Percentiles rank a stretch among this genome's conserved stretches.
These are phyloP conservation scores for Dactylonectria macrodidyma DNA, from an alignment of 2,329 filamentous ascomycete genomes.

Conservation along the genomic window DNA sequence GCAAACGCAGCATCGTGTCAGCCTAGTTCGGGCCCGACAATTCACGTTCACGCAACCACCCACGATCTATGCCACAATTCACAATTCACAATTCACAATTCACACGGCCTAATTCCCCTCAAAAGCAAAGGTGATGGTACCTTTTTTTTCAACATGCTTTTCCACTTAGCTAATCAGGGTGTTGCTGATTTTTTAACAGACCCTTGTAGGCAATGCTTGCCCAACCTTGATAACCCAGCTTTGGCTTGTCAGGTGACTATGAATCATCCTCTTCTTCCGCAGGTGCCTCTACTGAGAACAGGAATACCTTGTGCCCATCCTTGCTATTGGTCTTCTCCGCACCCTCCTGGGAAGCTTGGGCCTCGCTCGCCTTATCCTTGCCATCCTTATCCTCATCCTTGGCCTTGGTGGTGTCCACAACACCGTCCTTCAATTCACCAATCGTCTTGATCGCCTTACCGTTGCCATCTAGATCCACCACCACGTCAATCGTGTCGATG, in stretches of 20 bases:
- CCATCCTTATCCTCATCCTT: slow-evolving; percentile 47
- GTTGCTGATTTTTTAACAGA: not conserved
- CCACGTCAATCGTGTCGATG: slow-evolving; percentile 67
- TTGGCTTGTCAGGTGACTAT: slow-evolving; percentile 1
- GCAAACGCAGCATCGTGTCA: slow-evolving; percentile 21
- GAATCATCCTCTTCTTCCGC: slow-evolving; percentile 33
- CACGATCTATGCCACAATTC: slow-evolving; percentile 10
- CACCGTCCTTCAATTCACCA: slow-evolving; percentile 55
- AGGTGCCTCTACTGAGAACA: slow-evolving; percentile 53
- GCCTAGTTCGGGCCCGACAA: slow-evolving; percentile 14
- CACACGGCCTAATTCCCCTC: no score
- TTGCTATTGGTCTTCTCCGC: slow-evolving; percentile 35
- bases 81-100: not conserved
- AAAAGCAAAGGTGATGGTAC: not conserved
- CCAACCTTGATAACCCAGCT: not conserved
- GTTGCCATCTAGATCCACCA: slow-evolving; percentile 68
- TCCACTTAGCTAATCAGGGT: no score
- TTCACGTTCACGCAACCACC: slow-evolving; percentile 20
- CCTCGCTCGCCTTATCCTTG: slow-evolving; percentile 35
- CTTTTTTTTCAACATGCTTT: not conserved
- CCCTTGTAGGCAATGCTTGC: not conserved
- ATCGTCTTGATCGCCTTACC: slow-evolving; percentile 62
- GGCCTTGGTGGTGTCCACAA: slow-evolving; percentile 54
- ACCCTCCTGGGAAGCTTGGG: slow-evolving; percentile 31
- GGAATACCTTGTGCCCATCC: slow-evolving; percentile 50